These are phyloP conservation scores for Pyrenophora tritici-repentis DNA, from an alignment of 2,329 filamentous ascomycete genomes.

Conservation along the genomic window DNA sequence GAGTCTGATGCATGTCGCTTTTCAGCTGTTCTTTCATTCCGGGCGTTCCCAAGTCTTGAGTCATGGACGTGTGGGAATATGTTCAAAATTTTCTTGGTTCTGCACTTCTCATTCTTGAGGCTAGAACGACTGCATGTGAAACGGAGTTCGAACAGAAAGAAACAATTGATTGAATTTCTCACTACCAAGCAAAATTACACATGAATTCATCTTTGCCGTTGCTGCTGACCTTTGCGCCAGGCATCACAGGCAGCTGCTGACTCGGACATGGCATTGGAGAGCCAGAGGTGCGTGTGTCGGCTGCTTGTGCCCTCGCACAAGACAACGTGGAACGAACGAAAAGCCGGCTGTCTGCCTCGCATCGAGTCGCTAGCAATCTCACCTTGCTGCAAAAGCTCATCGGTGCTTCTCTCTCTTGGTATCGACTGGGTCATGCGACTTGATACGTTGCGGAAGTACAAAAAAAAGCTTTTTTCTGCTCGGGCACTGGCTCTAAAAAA, in stretches of 20 bases:
- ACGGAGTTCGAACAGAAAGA: constrained; percentile 30
- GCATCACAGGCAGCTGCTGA: not conserved
- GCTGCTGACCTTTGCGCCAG: not conserved
- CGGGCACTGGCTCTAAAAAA: too few relatives aligned
- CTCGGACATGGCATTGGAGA: not conserved
- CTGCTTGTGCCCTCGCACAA: constrained; percentile 13
- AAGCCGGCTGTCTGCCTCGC: not conserved
- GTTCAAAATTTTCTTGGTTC: constrained; percentile 17
- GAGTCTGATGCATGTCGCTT: constrained; percentile 7
- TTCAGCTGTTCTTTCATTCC: constrained; percentile 2
- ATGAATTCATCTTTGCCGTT: not conserved
- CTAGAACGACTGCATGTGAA: constrained; percentile 37
- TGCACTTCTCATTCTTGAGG: constrained; percentile 12
- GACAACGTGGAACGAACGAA: constrained; percentile 40
- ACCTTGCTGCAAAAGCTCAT: constrained; percentile 6
- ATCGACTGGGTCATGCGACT: not conserved
- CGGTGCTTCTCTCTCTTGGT: not conserved
- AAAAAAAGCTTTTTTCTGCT: too few relatives aligned
- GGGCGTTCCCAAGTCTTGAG: constrained; percentile 5
- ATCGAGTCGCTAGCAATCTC: constrained; percentile 16
- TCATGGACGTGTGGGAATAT: constrained; percentile 2
- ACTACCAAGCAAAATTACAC: not conserved
- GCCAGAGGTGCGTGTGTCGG: constrained; percentile 2
- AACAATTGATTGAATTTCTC: constrained; percentile 25
- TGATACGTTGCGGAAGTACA: too few relatives aligned